A percentile compares a stretch with the other conserved stretches of the same genome.
Conservation (phyloP, 345 rosid species). For the Citrus maxima region DNA sequence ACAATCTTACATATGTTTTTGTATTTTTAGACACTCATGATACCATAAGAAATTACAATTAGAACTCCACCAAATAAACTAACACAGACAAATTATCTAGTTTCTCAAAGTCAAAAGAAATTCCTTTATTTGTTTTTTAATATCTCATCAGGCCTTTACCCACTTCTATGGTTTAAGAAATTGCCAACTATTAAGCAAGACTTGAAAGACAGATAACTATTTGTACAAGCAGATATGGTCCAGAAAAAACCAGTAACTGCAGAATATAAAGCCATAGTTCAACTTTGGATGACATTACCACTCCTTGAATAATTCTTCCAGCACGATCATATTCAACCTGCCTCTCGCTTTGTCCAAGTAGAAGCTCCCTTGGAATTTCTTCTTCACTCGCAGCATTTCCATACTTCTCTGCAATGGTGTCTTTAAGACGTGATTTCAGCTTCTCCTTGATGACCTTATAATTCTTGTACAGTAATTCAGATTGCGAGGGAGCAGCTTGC, state of each 20-base stretch:
- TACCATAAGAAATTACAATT: not conserved
- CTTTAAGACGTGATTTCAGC: slow-evolving; percentile 43
- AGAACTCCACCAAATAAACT: not conserved
- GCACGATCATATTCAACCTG: slow-evolving; percentile 74
- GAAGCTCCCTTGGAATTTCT: slow-evolving; percentile 61
- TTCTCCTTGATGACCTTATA: slow-evolving; percentile 50
- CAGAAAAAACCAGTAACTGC: too few relatives aligned
- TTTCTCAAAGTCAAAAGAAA: not conserved
- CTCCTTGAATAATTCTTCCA: slow-evolving; percentile 66
- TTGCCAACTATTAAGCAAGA: too few relatives aligned
- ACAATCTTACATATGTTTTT: not conserved
- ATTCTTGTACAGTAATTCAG: slow-evolving; percentile 58
- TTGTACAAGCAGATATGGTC: too few relatives aligned
- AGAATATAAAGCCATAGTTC: too few relatives aligned
- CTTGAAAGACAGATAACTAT: too few relatives aligned
- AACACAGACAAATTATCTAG: not conserved
- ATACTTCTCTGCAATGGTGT: slow-evolving; percentile 54
- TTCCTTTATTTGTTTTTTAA: not conserved
- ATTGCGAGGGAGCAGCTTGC: slow-evolving; percentile 86
- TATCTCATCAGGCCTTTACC: not conserved
- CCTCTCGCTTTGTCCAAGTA: slow-evolving; percentile 73
- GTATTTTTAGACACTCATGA: not conserved
- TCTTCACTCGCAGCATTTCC: slow-evolving; percentile 62
- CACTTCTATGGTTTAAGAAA: too few relatives aligned
- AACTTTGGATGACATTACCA: slow-evolving; percentile 24